phyloP scores from a whole-genome alignment of 768 basidiomycete genomes.

The Suillus paluster region DNA sequence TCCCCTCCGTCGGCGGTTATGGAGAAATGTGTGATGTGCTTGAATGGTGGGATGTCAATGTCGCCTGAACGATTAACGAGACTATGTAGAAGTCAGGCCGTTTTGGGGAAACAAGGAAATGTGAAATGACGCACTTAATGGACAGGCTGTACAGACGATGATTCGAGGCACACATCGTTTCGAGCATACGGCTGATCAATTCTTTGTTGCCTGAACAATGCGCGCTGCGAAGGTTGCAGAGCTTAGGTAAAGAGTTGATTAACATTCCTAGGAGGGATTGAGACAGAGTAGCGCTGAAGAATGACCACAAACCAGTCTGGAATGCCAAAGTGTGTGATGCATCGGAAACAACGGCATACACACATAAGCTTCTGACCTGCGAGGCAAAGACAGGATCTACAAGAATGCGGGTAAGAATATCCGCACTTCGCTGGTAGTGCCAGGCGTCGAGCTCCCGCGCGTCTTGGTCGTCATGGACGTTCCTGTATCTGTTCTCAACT shows the following conservation, averaged over 20 bases:
- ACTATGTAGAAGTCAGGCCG: slow-evolving; percentile 13
- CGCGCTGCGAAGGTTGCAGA: slow-evolving; percentile 61
- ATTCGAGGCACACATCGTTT: slow-evolving; percentile 53
- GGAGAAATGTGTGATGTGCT: slow-evolving; percentile 62
- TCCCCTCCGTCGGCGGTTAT: slow-evolving; percentile 52
- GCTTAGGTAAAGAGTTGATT: slow-evolving; percentile 66
- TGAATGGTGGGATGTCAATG: slow-evolving; percentile 52
- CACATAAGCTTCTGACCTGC: slow-evolving; percentile 58
- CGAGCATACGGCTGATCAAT: slow-evolving; percentile 54
- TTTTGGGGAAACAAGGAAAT: slow-evolving; percentile 12
- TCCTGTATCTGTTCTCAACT: slow-evolving; percentile 11
- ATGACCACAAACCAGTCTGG: slow-evolving; percentile 54
- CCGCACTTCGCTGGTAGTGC: slow-evolving; percentile 64
- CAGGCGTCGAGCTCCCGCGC: slow-evolving; percentile 47
- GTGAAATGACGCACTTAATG: slow-evolving; percentile 43
- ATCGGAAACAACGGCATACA: slow-evolving; percentile 57
- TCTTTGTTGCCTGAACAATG: slow-evolving; percentile 63
- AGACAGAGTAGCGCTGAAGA: background rate
- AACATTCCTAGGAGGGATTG: slow-evolving; percentile 57
- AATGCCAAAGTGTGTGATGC: slow-evolving; percentile 59
- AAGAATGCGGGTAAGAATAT: slow-evolving; percentile 70
- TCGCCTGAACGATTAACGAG: slow-evolving; percentile 47
- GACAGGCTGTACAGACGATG: slow-evolving; percentile 62
- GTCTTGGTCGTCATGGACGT: slow-evolving; percentile 12
- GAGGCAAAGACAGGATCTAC: slow-evolving; percentile 61